phyloP scores from a whole-genome alignment of 129 eudicot species.

The Flaveria bidentis region DNA sequence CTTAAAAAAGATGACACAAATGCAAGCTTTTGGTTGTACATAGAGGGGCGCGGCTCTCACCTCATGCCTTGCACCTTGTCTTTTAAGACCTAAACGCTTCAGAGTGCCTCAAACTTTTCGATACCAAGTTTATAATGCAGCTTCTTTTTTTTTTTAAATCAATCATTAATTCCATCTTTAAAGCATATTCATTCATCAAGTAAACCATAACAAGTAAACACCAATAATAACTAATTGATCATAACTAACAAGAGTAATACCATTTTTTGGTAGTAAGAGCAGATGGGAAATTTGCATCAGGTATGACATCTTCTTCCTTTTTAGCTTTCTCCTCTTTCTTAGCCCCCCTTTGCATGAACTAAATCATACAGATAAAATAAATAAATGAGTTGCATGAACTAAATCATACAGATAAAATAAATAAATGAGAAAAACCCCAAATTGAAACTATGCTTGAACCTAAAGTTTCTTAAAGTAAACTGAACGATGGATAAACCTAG shows the following conservation, averaged over 20 bases:
- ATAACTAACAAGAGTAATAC: too few relatives aligned
- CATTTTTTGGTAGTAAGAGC: too few relatives aligned
- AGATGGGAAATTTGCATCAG: conserved; percentile 57
- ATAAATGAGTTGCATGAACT: conserved; percentile 97
- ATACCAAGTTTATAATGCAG: not conserved
- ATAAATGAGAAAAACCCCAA: not conserved
- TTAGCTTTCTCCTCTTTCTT: conserved; percentile 64
- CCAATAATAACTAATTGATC: too few relatives aligned
- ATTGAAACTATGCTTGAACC: conserved; percentile 6
- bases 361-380: not conserved
- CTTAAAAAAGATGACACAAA: too few relatives aligned
- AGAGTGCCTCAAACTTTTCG: too few relatives aligned
- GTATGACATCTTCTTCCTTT: conserved; percentile 52
- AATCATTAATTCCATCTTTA: not conserved
- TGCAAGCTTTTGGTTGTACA: too few relatives aligned
- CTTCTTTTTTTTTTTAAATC: not conserved
- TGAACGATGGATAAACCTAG: not conserved
- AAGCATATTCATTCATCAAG: not conserved
- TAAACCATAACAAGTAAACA: not conserved
- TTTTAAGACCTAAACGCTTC: too few relatives aligned
- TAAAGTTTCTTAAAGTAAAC: not conserved
- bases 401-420: not conserved
- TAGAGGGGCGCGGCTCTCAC: too few relatives aligned
- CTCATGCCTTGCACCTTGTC: too few relatives aligned
- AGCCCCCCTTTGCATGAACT: conserved; percentile 96